phyloP scores from a whole-genome alignment of 345 rosid species.

The Firmiana major region DNA sequence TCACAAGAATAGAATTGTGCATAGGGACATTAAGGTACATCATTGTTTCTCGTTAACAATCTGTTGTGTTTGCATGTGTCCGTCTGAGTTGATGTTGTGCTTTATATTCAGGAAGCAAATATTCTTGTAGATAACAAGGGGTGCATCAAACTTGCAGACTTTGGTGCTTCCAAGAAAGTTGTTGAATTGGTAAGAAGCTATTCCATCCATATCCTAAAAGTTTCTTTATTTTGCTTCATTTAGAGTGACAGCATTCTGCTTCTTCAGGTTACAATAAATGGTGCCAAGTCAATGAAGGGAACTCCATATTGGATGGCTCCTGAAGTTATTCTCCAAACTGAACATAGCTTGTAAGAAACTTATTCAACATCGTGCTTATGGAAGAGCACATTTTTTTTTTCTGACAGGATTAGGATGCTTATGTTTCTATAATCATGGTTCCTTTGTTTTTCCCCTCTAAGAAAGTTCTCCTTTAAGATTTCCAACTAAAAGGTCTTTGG shows the following conservation, averaged over 20 bases:
- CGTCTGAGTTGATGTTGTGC: slow-evolving; percentile 8
- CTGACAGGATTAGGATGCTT: background rate
- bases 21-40: slow-evolving; percentile 79
- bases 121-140: slow-evolving; percentile 91
- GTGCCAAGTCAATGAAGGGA: slow-evolving; percentile 92
- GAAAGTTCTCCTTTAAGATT: background rate
- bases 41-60: background rate
- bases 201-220: background rate
- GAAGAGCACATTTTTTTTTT: background rate
- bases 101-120: slow-evolving; percentile 65
- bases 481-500: background rate
- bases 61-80: background rate
- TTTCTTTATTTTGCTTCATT: background rate
- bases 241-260: slow-evolving; percentile 18
- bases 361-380: background rate
- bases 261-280: slow-evolving; percentile 70
- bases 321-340: slow-evolving; percentile 91
- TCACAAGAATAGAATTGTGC: slow-evolving; percentile 81
- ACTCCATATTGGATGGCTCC: slow-evolving; percentile 99
- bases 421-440: background rate
- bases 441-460: background rate
- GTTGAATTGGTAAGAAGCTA: slow-evolving; percentile 50
- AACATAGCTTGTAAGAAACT: slow-evolving; percentile 77
- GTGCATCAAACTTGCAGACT: slow-evolving; percentile 86
- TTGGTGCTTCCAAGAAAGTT: slow-evolving; percentile 92